phyloP scores from a whole-genome alignment of 2,329 filamentous ascomycete species.

The Acrodontium crateriforme region DNA sequence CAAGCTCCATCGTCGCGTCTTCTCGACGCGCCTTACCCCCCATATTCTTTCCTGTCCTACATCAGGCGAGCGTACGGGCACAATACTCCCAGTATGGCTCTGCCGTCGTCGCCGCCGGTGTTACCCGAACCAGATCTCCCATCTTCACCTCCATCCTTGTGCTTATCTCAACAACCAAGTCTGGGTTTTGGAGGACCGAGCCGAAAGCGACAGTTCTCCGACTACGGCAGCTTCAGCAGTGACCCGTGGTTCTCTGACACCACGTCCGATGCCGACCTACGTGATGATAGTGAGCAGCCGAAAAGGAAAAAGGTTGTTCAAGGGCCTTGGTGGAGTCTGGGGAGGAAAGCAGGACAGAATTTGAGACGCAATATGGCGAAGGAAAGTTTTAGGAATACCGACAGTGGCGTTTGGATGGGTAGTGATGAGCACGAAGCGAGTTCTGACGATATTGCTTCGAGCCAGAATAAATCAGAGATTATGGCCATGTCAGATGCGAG shows the following conservation, averaged over 20 bases:
- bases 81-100: conserved; percentile 14
- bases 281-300: conserved; percentile 43
- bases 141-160: conserved; percentile 10
- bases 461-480: conserved; percentile 5
- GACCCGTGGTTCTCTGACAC: conserved; percentile 65
- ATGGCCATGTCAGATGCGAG: conserved; percentile 3
- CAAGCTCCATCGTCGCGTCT: no score
- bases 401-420: conserved; percentile 57
- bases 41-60: conserved; percentile 3
- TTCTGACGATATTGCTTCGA: conserved; percentile 4
- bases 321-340: conserved; percentile 51
- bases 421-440: conserved; percentile 39
- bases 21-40: no score
- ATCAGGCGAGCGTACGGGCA: conserved; percentile 13
- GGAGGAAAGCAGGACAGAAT: conserved; percentile 5
- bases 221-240: conserved; percentile 40
- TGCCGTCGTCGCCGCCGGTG: conserved; percentile 20
- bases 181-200: conserved; percentile 3
- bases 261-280: conserved; percentile 37
- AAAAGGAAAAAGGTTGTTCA: conserved; percentile 49
- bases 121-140: conserved; percentile 10
- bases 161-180: conserved; percentile 5
- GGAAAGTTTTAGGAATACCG: conserved; percentile 45
- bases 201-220: conserved; percentile 20
- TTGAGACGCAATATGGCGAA: conserved; percentile 14